Evolutionary conservation across 257 asterid species (phyloP), one percentile per base, ranked within the genome.

Genomic region (Forsythia viridissima): DNA sequence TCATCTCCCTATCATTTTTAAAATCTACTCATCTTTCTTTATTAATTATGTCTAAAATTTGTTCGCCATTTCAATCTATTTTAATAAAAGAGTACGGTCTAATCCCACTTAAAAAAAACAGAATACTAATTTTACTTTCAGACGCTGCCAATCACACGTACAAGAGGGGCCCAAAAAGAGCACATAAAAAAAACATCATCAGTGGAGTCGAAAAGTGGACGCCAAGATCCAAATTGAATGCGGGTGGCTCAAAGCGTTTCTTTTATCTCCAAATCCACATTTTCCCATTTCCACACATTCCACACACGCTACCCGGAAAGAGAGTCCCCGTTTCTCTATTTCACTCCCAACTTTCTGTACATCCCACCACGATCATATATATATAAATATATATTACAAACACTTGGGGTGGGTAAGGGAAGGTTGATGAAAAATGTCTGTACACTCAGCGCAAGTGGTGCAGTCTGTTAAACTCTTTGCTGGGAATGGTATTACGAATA

Each of bases 391-490:
- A 30, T 20, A 11, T 20, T n/a, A 34, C 55, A 46, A 11, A 46
- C 42, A 10, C 12, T 44, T 44, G 76, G n/a, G 59, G 70, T 46
- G n/a, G 6, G 36, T 77, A 73, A 16, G 69, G 51, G 59, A 41
- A 67, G 73, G 81, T 84, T 77, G 77, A 80, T 72, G 83, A 83
- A 76, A 18, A 63, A 89, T 89, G 91, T 85, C 93, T 79, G 84
- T 84, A 34, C 88, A 82, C 82, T 83, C 93, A 3, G 89, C 88
- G 74, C 92, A 86, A 20, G 76, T 87, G 10, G 91, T 87, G 81
- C 91, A 89, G 85, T 89, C 91, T 2, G 90, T 87, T 65, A 89
- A 87, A 8, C 86, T 85, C 34, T 89, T 84, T 55, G 84, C 87
- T 15, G 85, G 84, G 40, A 85, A 55, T 72, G 76, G 71, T 41